Conservation (phyloP, 1,139 yeast species). For the Saccharomyces uvarum region DNA sequence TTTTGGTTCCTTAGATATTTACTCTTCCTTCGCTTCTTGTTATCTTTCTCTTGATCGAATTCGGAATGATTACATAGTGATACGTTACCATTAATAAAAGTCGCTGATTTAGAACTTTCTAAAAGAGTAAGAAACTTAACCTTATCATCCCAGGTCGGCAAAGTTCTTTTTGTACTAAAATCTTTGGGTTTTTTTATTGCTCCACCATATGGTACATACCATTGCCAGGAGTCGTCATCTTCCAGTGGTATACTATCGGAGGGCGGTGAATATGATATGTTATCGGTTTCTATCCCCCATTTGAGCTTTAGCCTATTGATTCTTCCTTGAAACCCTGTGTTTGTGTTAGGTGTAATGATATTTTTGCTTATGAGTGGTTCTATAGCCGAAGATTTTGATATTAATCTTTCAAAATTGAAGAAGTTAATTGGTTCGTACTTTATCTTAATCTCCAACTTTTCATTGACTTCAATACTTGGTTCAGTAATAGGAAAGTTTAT, state of each 20-base stretch:
- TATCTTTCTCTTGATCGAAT: slow-evolving; percentile 5
- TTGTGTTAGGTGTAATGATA: background rate
- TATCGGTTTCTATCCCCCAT: background rate
- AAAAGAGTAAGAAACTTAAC: slow-evolving; percentile 18
- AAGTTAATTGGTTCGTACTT: slow-evolving; percentile 23
- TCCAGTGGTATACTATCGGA: background rate
- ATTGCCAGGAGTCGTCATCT: slow-evolving; percentile 4
- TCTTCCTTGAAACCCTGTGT: background rate
- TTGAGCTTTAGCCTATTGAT: background rate
- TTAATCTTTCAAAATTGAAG: slow-evolving; percentile 19
- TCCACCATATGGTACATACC: slow-evolving; percentile 21
- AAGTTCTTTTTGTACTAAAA: slow-evolving; percentile 18
- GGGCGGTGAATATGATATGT: background rate
- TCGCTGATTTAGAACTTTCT: slow-evolving; percentile 18
- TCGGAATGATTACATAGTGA: slow-evolving; percentile 15
- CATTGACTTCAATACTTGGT: slow-evolving; percentile 2
- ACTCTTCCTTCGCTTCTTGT: slow-evolving; percentile 4
- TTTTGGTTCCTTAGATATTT: background rate
- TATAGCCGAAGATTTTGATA: slow-evolving; percentile 3
- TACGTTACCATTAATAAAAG: slow-evolving; percentile 24
- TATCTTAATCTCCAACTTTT: slow-evolving; percentile 14
- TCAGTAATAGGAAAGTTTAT: background rate
- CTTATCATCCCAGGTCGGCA: slow-evolving; percentile 23
- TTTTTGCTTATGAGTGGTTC: background rate
- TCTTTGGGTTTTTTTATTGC: slow-evolving; percentile 23